Evolutionary conservation across 352 stramenopile genomes (phyloP).

Genomic region (Nothophytophthora sp.): DNA sequence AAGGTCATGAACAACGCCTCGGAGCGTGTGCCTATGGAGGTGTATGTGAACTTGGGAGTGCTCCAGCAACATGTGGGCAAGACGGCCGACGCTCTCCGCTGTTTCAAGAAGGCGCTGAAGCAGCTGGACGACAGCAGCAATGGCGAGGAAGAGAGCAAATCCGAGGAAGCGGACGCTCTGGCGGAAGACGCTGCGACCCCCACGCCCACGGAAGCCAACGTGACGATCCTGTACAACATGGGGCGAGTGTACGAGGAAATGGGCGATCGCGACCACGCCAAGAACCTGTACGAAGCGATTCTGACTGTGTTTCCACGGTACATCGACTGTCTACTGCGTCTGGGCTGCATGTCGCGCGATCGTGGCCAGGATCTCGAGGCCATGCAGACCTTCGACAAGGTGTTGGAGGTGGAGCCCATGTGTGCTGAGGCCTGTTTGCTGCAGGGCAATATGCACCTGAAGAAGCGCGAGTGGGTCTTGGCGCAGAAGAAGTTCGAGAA

Average conservation of each 20-base stretch:
- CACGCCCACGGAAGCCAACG: conserved; percentile 73
- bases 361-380: conserved; percentile 90
- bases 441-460: conserved; percentile 96
- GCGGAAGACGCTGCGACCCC: conserved; percentile 37
- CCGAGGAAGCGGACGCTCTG: conserved; percentile 37
- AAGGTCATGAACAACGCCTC: conserved; percentile 87
- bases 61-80: conserved; percentile 88
- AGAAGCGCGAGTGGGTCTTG: conserved; percentile 94
- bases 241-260: conserved; percentile 94
- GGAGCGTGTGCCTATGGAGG: conserved; percentile 78
- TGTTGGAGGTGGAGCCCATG: conserved; percentile 89
- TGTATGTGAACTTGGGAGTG: conserved; percentile 85
- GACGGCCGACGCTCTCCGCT: conserved; percentile 88
- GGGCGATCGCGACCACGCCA: conserved; percentile 88
- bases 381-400: conserved; percentile 93
- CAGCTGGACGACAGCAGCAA: conserved; percentile 42
- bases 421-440: conserved; percentile 93
- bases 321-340: conserved; percentile 93
- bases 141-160: no score
- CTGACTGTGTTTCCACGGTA: conserved; percentile 93
- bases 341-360: conserved; percentile 95
- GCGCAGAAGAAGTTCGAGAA: conserved; percentile 94
- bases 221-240: conserved; percentile 97
- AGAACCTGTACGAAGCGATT: conserved; percentile 94
- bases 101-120: conserved; percentile 88